Evolutionary conservation across 352 stramenopile genomes (phyloP).

Genomic region (Aphanomyces astaci): DNA sequence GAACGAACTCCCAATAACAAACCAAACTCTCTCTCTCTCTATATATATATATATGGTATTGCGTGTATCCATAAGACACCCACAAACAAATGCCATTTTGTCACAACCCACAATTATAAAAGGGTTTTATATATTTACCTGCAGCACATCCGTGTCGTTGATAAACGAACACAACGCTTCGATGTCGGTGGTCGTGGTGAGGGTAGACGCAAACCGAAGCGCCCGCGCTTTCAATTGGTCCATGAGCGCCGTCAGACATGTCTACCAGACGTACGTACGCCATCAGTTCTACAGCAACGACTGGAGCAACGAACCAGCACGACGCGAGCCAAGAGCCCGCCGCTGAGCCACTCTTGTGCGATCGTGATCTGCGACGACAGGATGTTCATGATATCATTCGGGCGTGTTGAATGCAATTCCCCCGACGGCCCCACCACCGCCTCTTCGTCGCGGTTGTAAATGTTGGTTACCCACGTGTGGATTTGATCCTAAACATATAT

Average conservation of each 20-base stretch:
- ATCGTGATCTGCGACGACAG: constrained; percentile 81
- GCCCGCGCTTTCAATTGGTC: constrained; percentile 63
- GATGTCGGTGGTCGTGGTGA: constrained; percentile 46
- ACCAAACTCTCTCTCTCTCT: too few relatives aligned
- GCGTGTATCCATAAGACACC: too few relatives aligned
- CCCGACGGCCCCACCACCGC: constrained; percentile 44
- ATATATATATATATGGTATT: constrained; percentile 7
- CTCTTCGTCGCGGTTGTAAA: constrained; percentile 78
- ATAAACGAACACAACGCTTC: constrained; percentile 82
- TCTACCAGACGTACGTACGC: neutral
- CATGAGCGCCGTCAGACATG: constrained; percentile 67
- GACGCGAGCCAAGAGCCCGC: constrained; percentile 49
- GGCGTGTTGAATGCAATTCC: constrained; percentile 62
- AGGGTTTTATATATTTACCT: too few relatives aligned
- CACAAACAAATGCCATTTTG: too few relatives aligned
- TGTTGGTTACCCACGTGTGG: constrained; percentile 76
- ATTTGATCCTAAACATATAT: constrained; percentile 46
- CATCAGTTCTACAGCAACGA: neutral
- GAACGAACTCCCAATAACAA: too few relatives aligned
- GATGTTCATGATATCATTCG: constrained; percentile 84
- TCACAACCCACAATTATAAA: too few relatives aligned
- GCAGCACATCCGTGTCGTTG: constrained; percentile 73
- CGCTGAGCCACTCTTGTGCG: constrained; percentile 70
- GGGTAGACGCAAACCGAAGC: constrained; percentile 38
- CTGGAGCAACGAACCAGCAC: constrained; percentile 38